Conservation (phyloP, 352 stramenopile genomes). For the Globisporangium sylvaticum region DNA sequence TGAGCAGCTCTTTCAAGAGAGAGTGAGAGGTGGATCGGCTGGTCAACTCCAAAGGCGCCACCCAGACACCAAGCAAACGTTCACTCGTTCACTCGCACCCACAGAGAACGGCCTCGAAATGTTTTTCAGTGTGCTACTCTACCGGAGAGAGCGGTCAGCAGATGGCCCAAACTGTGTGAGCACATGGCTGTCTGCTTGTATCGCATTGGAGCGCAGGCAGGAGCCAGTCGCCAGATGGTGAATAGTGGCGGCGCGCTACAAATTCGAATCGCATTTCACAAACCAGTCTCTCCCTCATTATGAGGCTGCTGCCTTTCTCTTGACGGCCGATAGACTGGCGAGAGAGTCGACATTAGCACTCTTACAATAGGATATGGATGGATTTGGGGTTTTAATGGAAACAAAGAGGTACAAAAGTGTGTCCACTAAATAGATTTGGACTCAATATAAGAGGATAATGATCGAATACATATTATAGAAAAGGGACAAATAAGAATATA, state of each 20-base stretch:
- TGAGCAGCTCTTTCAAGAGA: background rate
- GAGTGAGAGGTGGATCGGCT: background rate
- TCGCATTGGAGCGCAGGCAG: background rate
- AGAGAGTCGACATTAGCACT: no score
- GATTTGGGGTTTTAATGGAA: no score
- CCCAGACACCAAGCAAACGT: background rate
- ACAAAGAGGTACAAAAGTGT: no score
- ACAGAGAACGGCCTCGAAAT: no score
- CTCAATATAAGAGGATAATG: no score
- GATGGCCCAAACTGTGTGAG: background rate
- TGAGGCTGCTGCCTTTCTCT: no score
- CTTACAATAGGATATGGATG: no score
- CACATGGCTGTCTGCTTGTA: background rate
- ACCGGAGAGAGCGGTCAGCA: background rate
- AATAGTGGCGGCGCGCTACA: no score
- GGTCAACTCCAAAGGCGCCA: background rate
- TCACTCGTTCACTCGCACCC: background rate
- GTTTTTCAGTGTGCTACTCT: background rate
- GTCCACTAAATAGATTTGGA: no score
- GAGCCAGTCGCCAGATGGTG: background rate
- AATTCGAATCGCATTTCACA: background rate
- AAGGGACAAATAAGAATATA: no score
- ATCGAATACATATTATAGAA: no score
- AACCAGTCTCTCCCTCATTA: background rate
- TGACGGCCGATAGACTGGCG: no score